A percentile compares a stretch with the other conserved stretches of the same genome.
Conservation (phyloP, 2,329 filamentous ascomycete species). For the Aspergillus intermedius region DNA sequence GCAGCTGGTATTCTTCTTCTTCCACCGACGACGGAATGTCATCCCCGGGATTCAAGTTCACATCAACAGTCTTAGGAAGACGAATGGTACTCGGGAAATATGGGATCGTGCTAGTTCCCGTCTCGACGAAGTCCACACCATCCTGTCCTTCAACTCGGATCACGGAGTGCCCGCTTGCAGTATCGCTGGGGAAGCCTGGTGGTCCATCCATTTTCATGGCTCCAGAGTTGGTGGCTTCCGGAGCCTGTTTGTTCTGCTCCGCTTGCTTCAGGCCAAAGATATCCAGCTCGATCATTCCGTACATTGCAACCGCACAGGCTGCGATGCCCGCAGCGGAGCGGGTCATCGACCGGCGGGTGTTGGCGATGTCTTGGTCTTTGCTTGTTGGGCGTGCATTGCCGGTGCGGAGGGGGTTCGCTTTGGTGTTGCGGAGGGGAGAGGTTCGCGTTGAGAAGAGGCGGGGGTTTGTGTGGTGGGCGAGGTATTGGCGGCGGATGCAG, state of each 20-base stretch:
- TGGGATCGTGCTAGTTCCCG: constrained; percentile 73
- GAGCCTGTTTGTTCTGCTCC: constrained; percentile 4
- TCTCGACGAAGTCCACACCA: constrained; percentile 68
- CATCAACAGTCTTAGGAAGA: constrained; percentile 44
- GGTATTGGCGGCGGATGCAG: constrained; percentile 18
- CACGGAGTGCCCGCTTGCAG: constrained; percentile 15
- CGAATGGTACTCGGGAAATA: constrained; percentile 68
- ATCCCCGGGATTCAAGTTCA: constrained; percentile 29
- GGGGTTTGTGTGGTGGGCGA: constrained; percentile 2
- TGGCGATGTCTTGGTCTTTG: constrained; percentile 18
- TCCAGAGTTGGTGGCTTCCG: constrained; percentile 3
- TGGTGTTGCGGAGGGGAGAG: constrained; percentile 18
- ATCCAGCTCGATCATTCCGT: constrained; percentile 33
- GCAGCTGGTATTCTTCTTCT: constrained; percentile 70
- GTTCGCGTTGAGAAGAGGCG: constrained; percentile 23
- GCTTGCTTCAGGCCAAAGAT: constrained; percentile 24
- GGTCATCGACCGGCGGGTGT: constrained; percentile 26
- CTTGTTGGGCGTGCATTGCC: constrained; percentile 9
- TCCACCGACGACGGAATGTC: constrained; percentile 32
- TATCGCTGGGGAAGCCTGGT: constrained; percentile 26
- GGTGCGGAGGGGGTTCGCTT: constrained; percentile 26
- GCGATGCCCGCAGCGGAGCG: constrained; percentile 34
- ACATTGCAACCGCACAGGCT: constrained; percentile 34
- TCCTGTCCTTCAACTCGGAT: constrained; percentile 44
- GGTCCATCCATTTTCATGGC: constrained; percentile 37